A percentile compares a stretch with the other conserved stretches of the same genome.
phyloP scores from a whole-genome alignment of 495 filamentous ascomycete species.

The Xylaria scruposa region DNA sequence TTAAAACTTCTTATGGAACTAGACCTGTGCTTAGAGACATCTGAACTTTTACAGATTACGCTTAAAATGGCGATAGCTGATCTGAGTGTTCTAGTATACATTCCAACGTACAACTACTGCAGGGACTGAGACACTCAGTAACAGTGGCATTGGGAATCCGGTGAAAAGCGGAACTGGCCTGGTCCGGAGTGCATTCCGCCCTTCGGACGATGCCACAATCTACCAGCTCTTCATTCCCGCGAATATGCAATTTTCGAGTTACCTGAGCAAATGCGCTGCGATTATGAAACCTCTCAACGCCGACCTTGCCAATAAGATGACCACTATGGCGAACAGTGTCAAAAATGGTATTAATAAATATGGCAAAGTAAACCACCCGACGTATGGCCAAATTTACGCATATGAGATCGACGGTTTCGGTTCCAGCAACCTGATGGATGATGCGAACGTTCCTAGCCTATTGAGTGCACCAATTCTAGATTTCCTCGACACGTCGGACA shows the following conservation, averaged over 20 bases:
- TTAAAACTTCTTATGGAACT: not conserved
- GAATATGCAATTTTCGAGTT: conserved; percentile 73
- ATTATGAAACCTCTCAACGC: conserved; percentile 57
- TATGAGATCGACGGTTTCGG: conserved; percentile 68
- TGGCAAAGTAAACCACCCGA: conserved; percentile 54
- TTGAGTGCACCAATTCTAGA: conserved; percentile 62
- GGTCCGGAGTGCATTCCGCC: conserved; percentile 67
- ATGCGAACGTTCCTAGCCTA: conserved; percentile 68
- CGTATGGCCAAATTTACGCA: conserved; percentile 62
- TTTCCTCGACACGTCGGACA: conserved; percentile 55
- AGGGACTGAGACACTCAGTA: conserved; percentile 66
- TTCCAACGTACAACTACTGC: conserved; percentile 60
- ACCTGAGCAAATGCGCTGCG: conserved; percentile 51
- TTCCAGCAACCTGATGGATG: conserved; percentile 69
- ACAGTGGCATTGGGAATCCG: conserved; percentile 65
- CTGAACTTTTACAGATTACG: not conserved
- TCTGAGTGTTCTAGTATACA: conserved; percentile 49
- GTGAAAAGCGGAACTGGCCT: conserved; percentile 63
- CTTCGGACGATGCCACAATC: conserved; percentile 65
- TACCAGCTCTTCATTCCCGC: conserved; percentile 67
- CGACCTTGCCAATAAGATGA: conserved; percentile 57
- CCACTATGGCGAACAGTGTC: conserved; percentile 51
- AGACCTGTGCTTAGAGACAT: not conserved
- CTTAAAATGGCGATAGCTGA: not conserved
- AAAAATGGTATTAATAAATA: conserved; percentile 55